Evolutionary conservation across 1,284 basidiomycete species (phyloP).

Genomic region (Tetrapyrgos nigripes): DNA sequence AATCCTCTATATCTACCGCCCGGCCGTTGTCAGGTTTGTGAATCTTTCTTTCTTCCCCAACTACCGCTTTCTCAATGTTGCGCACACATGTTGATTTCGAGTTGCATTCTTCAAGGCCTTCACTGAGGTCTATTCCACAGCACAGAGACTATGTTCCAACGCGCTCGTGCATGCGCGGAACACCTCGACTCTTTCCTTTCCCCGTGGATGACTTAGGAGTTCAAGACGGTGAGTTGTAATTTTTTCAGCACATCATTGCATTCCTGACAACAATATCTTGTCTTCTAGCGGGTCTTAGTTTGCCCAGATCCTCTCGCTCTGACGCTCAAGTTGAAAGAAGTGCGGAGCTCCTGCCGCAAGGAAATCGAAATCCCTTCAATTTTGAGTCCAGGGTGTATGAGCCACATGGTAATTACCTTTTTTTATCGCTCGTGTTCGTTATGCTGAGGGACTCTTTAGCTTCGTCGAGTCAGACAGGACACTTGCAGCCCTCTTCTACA

Average conservation of each 20-base stretch:
- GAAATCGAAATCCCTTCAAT: not conserved
- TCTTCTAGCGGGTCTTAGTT: not conserved
- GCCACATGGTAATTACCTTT: no score
- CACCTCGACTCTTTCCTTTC: not conserved
- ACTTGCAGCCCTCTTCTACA: no score
- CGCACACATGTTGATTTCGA: not conserved
- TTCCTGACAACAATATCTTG: no score
- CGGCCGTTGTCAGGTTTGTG: not conserved
- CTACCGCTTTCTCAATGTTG: not conserved
- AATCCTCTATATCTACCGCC: not conserved
- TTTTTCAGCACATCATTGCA: no score
- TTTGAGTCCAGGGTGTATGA: no score
- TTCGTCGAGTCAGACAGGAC: no score
- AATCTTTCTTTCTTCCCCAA: not conserved
- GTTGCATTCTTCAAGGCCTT: not conserved
- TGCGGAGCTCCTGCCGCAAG: no score
- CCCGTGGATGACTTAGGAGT: not conserved
- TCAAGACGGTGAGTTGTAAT: not conserved
- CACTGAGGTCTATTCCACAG: not conserved
- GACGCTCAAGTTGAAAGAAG: not conserved
- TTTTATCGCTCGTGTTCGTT: no score
- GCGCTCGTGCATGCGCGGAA: not conserved
- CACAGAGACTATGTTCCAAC: not conserved
- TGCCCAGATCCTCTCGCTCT: not conserved
- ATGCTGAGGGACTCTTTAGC: no score